Percentiles rank a stretch among this genome's conserved stretches.
Evolutionary conservation across 768 basidiomycete species (phyloP).

Genomic region (Phaeolepiota aurea): DNA sequence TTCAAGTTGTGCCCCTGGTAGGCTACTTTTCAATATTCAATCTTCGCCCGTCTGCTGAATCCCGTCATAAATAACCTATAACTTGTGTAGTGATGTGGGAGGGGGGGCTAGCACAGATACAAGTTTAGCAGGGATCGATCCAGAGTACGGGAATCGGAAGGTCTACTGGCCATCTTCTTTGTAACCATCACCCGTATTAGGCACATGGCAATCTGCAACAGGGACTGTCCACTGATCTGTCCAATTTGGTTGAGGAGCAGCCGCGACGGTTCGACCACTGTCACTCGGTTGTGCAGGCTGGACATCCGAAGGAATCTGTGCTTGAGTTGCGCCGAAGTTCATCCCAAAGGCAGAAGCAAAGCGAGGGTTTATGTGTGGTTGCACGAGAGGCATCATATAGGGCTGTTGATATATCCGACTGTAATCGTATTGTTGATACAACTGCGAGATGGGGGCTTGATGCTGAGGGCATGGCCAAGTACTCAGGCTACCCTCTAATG

Average conservation of each 20-base stretch:
- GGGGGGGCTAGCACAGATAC: no score
- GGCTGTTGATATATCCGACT: conserved; percentile 12
- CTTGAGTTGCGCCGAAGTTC: conserved; percentile 12
- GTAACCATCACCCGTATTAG: not conserved
- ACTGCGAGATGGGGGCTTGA: no score
- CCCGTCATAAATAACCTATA: no score
- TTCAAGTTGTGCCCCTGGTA: no score
- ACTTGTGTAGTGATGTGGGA: no score
- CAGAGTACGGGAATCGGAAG: not conserved
- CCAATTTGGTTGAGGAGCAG: not conserved
- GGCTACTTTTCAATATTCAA: no score
- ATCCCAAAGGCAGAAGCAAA: conserved; percentile 63
- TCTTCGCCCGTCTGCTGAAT: no score
- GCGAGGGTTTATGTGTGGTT: conserved; percentile 79
- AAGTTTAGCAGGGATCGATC: conserved; percentile 5
- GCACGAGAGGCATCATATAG: conserved; percentile 30
- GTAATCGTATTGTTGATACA: conserved; percentile 11
- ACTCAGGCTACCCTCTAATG: no score
- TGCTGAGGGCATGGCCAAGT: no score
- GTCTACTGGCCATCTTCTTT: not conserved
- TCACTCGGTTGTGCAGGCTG: not conserved
- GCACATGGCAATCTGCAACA: not conserved
- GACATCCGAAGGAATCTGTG: conserved; percentile 9
- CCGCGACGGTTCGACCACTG: not conserved
- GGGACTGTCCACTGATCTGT: not conserved